Conservation (phyloP, 768 basidiomycete genomes). For the Pisolithus tinctorius region DNA sequence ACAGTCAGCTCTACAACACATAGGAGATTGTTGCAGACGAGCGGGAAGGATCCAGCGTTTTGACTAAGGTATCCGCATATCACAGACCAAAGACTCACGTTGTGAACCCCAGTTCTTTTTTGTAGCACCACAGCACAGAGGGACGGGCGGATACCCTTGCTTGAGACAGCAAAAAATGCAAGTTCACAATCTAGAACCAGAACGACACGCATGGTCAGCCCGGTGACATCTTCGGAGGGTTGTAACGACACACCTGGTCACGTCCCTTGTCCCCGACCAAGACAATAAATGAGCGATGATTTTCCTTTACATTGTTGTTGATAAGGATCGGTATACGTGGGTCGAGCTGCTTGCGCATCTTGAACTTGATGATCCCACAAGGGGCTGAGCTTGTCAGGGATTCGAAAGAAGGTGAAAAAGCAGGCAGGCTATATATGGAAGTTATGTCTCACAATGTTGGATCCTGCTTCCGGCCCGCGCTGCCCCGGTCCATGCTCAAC, state of each 20-base stretch:
- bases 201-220: no score
- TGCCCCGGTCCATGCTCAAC: no score
- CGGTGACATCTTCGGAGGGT: background rate
- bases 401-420: background rate
- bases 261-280: conserved; percentile 91
- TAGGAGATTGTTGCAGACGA: background rate
- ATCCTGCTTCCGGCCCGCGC: no score
- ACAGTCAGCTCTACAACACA: background rate
- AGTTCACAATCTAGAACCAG: conserved; percentile 69
- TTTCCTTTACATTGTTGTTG: conserved; percentile 87
- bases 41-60: background rate
- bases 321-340: conserved; percentile 89
- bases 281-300: conserved; percentile 92
- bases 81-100: conserved; percentile 43
- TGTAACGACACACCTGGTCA: conserved; percentile 62
- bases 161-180: conserved; percentile 93
- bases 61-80: background rate
- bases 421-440: no score
- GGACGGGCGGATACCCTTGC: conserved; percentile 83
- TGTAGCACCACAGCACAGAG: conserved; percentile 97
- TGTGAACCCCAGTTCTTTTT: conserved; percentile 96
- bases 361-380: background rate
- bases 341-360: conserved; percentile 85
- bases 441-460: no score
- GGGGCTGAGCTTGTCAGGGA: no score